phyloP scores from a whole-genome alignment of 805 yeast genomes.

The Monosporozyma servazzii region DNA sequence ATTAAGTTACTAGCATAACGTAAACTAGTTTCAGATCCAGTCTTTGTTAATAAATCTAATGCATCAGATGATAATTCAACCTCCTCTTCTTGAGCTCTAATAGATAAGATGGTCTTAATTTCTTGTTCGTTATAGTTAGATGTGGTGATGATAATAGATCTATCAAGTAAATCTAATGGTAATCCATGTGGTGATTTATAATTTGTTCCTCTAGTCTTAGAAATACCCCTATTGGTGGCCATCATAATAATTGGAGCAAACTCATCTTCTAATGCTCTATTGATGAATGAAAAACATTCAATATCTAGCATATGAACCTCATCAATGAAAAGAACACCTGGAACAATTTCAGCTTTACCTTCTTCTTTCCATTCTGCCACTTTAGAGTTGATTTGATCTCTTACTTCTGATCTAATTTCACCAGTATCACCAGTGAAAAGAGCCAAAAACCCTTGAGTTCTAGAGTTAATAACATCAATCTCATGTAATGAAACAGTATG shows the following conservation, averaged over 20 bases:
- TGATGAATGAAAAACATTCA: constrained; percentile 89
- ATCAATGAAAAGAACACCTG: constrained; percentile 95
- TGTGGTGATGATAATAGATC: constrained; percentile 89
- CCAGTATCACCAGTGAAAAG: constrained; percentile 95
- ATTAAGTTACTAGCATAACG: constrained; percentile 89
- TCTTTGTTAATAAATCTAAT: constrained; percentile 75
- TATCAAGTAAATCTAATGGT: constrained; percentile 88
- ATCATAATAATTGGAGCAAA: constrained; percentile 94
- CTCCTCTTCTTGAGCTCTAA: constrained; percentile 91
- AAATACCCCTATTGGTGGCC: constrained; percentile 96
- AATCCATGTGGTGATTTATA: constrained; percentile 96
- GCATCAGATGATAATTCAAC: constrained; percentile 78
- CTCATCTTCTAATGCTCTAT: constrained; percentile 93
- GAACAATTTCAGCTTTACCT: constrained; percentile 95
- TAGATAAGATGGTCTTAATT: constrained; percentile 73
- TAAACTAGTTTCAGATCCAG: constrained; percentile 81
- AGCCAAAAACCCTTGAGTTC: constrained; percentile 96
- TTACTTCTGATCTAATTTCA: constrained; percentile 88
- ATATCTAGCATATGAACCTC: constrained; percentile 98
- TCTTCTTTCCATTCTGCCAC: constrained; percentile 98
- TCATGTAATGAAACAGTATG: constrained; percentile 98
- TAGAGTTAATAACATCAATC: constrained; percentile 92
- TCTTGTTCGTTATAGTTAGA: constrained; percentile 69
- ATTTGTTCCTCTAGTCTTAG: constrained; percentile 88
- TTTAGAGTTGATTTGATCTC: constrained; percentile 93